phyloP scores from a whole-genome alignment of 2,329 filamentous ascomycete genomes.

The Venturia asperata region DNA sequence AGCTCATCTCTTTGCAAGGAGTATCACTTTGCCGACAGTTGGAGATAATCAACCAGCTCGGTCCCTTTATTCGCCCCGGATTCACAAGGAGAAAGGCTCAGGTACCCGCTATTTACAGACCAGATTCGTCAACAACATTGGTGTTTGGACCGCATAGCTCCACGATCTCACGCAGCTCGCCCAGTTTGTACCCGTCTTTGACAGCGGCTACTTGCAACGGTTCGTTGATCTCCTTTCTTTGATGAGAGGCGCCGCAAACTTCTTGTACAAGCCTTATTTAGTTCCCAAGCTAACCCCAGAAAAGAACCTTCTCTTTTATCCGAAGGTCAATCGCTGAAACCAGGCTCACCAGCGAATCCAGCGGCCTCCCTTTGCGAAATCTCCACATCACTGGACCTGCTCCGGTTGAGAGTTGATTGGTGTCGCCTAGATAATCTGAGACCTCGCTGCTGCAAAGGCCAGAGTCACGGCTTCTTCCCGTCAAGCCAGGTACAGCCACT shows the following conservation, averaged over 20 bases:
- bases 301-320: constrained; percentile 7
- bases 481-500: constrained; percentile 1
- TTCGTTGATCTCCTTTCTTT: constrained; percentile 13
- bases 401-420: constrained; percentile 1
- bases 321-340: constrained; percentile 3
- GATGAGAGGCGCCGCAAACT: constrained; percentile 12
- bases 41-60: background rate
- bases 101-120: constrained; percentile 5
- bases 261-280: constrained; percentile 13
- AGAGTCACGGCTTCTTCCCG: constrained; percentile 3
- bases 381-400: constrained; percentile 9
- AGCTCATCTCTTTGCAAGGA: constrained; percentile 6
- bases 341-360: background rate
- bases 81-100: constrained; percentile 8
- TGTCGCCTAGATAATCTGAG: constrained; percentile 10
- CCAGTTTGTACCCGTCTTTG: constrained; percentile 15
- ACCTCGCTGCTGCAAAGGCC: constrained; percentile 6
- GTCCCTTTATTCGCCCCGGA: constrained; percentile 1
- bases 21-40: background rate
- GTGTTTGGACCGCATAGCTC: constrained; percentile 11
- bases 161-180: constrained; percentile 7
- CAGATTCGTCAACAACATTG: constrained; percentile 9
- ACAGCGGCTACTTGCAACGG: constrained; percentile 16
- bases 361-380: constrained; percentile 2
- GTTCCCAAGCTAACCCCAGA: constrained; percentile 2